phyloP scores from a whole-genome alignment of 192 early-diverging fungal species.

The Rhizophagus prolifer region DNA sequence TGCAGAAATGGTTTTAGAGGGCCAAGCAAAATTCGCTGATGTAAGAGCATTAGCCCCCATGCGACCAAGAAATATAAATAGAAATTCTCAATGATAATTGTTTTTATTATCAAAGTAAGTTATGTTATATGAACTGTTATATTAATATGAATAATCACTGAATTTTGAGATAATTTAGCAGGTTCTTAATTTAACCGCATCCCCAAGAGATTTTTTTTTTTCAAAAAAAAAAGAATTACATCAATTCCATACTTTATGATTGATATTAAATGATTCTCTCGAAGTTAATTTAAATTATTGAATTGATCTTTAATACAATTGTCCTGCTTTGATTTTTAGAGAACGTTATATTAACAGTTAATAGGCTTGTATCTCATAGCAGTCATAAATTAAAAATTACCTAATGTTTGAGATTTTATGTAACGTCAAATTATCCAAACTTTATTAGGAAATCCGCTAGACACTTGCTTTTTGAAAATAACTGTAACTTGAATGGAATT shows the following conservation, averaged over 20 bases:
- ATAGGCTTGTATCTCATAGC: no score
- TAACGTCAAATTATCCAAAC: not conserved
- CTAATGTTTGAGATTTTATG: no score
- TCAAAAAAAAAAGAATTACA: not conserved
- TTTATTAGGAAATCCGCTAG: not conserved
- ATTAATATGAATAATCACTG: not conserved
- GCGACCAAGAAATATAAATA: slow-evolving; percentile 11
- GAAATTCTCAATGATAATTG: not conserved
- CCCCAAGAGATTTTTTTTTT: not conserved
- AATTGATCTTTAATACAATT: no score
- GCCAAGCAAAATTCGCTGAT: slow-evolving; percentile 34
- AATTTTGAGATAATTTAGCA: not conserved
- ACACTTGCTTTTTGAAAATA: not conserved
- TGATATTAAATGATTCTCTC: no score
- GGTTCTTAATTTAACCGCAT: not conserved
- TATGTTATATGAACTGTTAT: not conserved
- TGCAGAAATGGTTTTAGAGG: slow-evolving; percentile 43
- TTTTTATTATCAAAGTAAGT: not conserved
- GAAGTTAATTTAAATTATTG: no score
- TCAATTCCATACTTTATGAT: not conserved
- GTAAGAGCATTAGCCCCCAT: slow-evolving; percentile 24
- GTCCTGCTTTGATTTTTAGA: no score
- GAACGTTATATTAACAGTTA: no score
- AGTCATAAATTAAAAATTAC: no score
- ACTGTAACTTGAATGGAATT: not conserved